phyloP scores from a whole-genome alignment of 495 filamentous ascomycete genomes.

The Xylaria venustula region DNA sequence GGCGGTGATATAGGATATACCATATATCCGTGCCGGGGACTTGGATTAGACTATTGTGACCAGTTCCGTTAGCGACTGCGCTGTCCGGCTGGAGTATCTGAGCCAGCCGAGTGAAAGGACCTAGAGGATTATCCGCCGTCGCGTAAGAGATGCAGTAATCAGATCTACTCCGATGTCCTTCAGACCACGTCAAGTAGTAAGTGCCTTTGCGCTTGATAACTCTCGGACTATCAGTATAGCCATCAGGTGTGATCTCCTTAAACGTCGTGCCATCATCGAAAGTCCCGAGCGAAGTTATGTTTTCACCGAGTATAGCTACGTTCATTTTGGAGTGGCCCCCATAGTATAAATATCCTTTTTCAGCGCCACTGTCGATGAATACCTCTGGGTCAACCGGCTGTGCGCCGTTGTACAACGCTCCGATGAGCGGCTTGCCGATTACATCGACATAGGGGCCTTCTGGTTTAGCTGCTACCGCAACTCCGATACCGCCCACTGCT shows the following conservation, averaged over 20 bases:
- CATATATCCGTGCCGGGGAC: constrained; percentile 43
- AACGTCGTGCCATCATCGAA: constrained; percentile 27
- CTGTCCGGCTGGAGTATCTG: constrained; percentile 41
- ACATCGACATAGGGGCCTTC: constrained; percentile 48
- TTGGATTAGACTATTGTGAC: constrained; percentile 41
- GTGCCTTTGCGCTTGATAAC: constrained; percentile 40
- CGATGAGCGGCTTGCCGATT: constrained; percentile 40
- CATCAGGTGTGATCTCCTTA: constrained; percentile 43
- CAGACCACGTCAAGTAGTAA: constrained; percentile 50
- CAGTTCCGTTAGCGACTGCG: constrained; percentile 37
- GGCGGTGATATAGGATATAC: constrained; percentile 51
- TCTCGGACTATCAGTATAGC: constrained; percentile 43
- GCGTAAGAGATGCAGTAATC: constrained; percentile 48
- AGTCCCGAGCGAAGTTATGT: constrained; percentile 38
- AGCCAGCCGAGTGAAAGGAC: constrained; percentile 38
- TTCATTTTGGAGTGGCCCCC: constrained; percentile 45
- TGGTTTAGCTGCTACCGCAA: constrained; percentile 40
- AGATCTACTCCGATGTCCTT: constrained; percentile 40
- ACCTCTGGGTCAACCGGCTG: constrained; percentile 49
- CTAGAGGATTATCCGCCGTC: constrained; percentile 37
- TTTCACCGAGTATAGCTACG: constrained; percentile 40
- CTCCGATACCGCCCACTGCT: constrained; percentile 39
- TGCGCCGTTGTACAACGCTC: constrained; percentile 34
- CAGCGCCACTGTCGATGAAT: constrained; percentile 46
- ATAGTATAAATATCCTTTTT: constrained; percentile 50